Conservation (phyloP, 352 stramenopile species). For the Phytopythium mirpurense region DNA sequence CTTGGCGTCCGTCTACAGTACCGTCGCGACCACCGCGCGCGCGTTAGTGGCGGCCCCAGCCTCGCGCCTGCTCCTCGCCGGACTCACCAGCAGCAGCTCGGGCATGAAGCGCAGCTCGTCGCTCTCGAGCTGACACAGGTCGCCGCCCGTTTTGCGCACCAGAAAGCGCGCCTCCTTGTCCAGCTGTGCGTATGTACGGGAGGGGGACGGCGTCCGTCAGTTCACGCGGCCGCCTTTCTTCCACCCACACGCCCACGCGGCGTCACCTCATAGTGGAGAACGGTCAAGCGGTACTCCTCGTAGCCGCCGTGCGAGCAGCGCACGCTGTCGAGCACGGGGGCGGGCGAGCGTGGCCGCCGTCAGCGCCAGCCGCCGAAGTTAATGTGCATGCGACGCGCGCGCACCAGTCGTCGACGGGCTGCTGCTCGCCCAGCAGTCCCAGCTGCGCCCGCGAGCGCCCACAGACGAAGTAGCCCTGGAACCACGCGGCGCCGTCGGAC, state of each 20-base stretch:
- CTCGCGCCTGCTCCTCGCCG: too few species aligned
- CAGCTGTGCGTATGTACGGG: constrained; percentile 5
- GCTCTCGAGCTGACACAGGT: constrained; percentile 45
- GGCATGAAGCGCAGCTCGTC: constrained; percentile 39
- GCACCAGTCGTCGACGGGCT: constrained; percentile 63
- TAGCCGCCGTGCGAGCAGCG: constrained; percentile 63
- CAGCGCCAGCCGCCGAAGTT: too few species aligned
- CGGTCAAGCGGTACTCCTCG: constrained; percentile 51
- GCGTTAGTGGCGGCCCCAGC: too few species aligned
- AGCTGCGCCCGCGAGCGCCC: constrained; percentile 29
- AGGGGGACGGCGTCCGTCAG: background rate
- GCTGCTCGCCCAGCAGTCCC: constrained; percentile 52
- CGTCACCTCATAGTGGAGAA: constrained; percentile 49
- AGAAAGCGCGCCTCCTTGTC: constrained; percentile 31
- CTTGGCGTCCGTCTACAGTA: constrained; percentile 44
- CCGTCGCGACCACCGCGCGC: too few species aligned
- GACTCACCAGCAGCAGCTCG: constrained; percentile 26
- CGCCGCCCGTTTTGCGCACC: constrained; percentile 55
- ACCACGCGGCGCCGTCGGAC: constrained; percentile 33
- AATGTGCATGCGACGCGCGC: too few species aligned
- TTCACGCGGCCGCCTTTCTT: too few species aligned
- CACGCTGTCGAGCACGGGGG: constrained; percentile 20
- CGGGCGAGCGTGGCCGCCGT: background rate
- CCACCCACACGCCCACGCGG: too few species aligned
- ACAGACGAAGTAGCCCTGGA: constrained; percentile 63